A percentile compares a stretch with the other conserved stretches of the same genome.
phyloP scores from a whole-genome alignment of 1,284 basidiomycete species.

The Malassezia cuniculi region DNA sequence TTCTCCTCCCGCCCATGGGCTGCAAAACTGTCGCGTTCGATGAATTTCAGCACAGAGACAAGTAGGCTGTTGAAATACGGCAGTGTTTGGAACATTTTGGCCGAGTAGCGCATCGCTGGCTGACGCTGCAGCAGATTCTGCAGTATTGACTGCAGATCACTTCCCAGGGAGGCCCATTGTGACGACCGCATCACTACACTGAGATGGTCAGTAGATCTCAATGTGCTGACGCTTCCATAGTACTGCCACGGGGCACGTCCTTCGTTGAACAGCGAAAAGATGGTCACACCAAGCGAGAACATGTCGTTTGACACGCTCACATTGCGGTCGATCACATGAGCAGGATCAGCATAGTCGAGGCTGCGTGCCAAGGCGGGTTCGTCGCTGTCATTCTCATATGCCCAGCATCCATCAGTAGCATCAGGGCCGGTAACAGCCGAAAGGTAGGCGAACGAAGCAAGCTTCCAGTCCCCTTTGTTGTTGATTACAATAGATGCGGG shows the following conservation, averaged over 20 bases:
- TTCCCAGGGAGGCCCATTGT: conserved; percentile 24
- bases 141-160: conserved; percentile 17
- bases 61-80: conserved; percentile 87
- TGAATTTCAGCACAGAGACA: conserved; percentile 88
- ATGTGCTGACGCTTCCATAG: conserved; percentile 63
- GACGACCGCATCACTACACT: conserved; percentile 16
- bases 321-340: conserved; percentile 81
- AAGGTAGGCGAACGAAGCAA: conserved; percentile 71
- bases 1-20: conserved; percentile 89
- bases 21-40: conserved; percentile 88
- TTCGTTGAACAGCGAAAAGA: conserved; percentile 65
- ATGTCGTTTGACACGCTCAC: conserved; percentile 74
- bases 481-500: conserved; percentile 49
- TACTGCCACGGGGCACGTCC: conserved; percentile 77
- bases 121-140: conserved; percentile 53
- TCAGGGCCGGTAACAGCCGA: conserved; percentile 58
- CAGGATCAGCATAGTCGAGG: conserved; percentile 87
- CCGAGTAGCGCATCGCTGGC: conserved; percentile 60
- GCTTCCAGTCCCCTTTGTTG: conserved; percentile 88
- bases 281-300: conserved; percentile 80
- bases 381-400: conserved; percentile 51
- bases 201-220: conserved; percentile 60
- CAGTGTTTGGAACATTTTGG: conserved; percentile 64
- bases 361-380: conserved; percentile 74
- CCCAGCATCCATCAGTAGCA: background rate